These are phyloP conservation scores for Metschnikowia henanensis DNA, from an alignment of 805 yeast species.

Conservation along the genomic window DNA sequence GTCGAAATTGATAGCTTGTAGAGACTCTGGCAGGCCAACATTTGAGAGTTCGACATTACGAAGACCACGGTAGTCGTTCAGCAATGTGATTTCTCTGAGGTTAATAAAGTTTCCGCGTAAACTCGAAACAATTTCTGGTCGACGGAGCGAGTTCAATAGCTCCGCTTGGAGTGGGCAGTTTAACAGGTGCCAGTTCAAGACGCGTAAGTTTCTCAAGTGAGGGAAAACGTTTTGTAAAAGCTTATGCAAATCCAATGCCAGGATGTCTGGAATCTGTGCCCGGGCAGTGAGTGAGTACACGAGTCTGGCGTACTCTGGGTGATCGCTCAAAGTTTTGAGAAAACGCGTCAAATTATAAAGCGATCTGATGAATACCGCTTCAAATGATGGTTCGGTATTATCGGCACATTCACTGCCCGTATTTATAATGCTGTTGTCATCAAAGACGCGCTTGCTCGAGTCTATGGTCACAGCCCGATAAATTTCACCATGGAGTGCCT, in stretches of 20 bases:
- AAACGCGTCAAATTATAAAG: conserved; percentile 16
- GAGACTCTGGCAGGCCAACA: conserved; percentile 3
- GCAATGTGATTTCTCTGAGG: too few species aligned
- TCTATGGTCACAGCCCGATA: conserved; percentile 15
- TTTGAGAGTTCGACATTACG: conserved; percentile 15
- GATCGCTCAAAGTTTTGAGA: conserved; percentile 10
- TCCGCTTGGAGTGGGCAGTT: conserved; percentile 10
- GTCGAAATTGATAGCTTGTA: conserved; percentile 2
- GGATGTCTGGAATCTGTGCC: conserved; percentile 16
- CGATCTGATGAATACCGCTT: conserved; percentile 17
- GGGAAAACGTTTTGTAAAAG: conserved; percentile 12
- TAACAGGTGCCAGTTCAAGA: conserved; percentile 14
- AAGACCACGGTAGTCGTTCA: too few species aligned
- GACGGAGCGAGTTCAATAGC: conserved; percentile 11
- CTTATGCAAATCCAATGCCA: conserved; percentile 11
- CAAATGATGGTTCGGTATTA: not conserved
- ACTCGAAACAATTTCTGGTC: too few species aligned
- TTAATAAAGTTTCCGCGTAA: too few species aligned
- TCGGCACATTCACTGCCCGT: not conserved
- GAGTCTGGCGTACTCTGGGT: conserved; percentile 9
- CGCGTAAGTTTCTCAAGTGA: conserved; percentile 5
- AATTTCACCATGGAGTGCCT: conserved; percentile 7
- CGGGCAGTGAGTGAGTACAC: conserved; percentile 9
- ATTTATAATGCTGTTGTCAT: not conserved
- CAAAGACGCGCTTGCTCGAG: conserved; percentile 11